Evolutionary conservation across 352 stramenopile genomes (phyloP), one percentile per base, ranked within the genome.

Genomic region (Blastocystis sp.): DNA sequence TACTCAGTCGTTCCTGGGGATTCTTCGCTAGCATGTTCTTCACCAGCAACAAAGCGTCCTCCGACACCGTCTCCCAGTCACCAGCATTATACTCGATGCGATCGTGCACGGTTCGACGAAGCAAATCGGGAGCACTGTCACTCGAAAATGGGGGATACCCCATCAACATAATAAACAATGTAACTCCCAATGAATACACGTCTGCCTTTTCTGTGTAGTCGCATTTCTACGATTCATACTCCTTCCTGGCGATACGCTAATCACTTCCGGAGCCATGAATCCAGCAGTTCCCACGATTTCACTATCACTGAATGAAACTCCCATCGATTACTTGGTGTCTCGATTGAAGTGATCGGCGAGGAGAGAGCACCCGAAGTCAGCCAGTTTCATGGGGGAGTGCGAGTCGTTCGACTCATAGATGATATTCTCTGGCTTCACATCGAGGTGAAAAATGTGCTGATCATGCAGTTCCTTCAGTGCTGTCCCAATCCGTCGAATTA

Each of bases 381-480:
- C 93, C 37, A 95, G 92, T 76, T 94, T 92, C 89, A 80, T 80
- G 13, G 70, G 70, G 37, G 89, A 92, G 55, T 91, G 94, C 88
- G 94, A 63, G 26, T 90, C 54, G 63, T 91, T 92, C 37, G 37
- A 61, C 54, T 95, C 93, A 3, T 94, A 92, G 39, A 95, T 89
- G 73, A 95, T 95, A 55, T 95, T 95, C 79, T 95, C 93, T 4
- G 93, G 93, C 61, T 95, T 95, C 70, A 95, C 94, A 56, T 95
- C 93, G 2, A 93, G 93, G 41, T 95, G 93, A 90, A 95, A 95
- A 87, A 95, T 95, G 87, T 93, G 93, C 70, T 95, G 94, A 79
- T 94, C 93, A 90, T 95, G 93, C 93, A 95, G 95, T 61, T 94
- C 92, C 50, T 94, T 92, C 2, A 95, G 92, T 37, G 92, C 93